Percentiles rank a stretch among this genome's conserved stretches.
Conservation (phyloP, 2,329 filamentous ascomycete species). For the Emericellopsis cladophorae region DNA sequence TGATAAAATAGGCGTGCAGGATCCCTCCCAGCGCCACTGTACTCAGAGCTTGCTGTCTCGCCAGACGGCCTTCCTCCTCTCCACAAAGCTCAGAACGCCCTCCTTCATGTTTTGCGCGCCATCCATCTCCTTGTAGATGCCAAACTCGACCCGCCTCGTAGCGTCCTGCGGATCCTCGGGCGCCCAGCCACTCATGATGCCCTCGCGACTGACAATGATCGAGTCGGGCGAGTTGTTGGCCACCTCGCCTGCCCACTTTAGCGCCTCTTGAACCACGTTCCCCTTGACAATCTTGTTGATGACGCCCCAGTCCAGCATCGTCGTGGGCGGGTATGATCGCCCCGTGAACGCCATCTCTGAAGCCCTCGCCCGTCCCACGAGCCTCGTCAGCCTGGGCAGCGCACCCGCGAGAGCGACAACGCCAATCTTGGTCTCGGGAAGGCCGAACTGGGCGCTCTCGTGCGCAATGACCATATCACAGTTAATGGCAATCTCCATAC, state of each 20-base stretch:
- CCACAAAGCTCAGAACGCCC: constrained; percentile 62
- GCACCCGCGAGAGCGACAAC: constrained; percentile 61
- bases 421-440: constrained; percentile 61
- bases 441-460: constrained; percentile 44
- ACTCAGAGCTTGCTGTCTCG: constrained; percentile 45
- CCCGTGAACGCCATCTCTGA: constrained; percentile 60
- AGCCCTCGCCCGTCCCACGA: constrained; percentile 56
- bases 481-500: constrained; percentile 65
- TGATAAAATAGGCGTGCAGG: too few relatives aligned
- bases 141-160: constrained; percentile 42
- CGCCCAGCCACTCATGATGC: constrained; percentile 63
- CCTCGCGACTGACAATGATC: constrained; percentile 61
- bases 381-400: constrained; percentile 51
- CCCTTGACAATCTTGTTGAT: constrained; percentile 50
- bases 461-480: constrained; percentile 59
- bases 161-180: constrained; percentile 50
- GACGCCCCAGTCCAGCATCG: constrained; percentile 53
- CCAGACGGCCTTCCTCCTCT: constrained; percentile 61
- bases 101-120: constrained; percentile 62
- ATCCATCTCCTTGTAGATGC: constrained; percentile 46
- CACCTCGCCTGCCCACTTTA: constrained; percentile 49
- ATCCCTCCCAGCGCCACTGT: not conserved
- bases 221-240: constrained; percentile 61
- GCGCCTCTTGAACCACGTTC: constrained; percentile 40
- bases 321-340: constrained; percentile 40